Evolutionary conservation across 176 grass and related monocot genomes (phyloP).

Genomic region (Bonia amplexicaulis): DNA sequence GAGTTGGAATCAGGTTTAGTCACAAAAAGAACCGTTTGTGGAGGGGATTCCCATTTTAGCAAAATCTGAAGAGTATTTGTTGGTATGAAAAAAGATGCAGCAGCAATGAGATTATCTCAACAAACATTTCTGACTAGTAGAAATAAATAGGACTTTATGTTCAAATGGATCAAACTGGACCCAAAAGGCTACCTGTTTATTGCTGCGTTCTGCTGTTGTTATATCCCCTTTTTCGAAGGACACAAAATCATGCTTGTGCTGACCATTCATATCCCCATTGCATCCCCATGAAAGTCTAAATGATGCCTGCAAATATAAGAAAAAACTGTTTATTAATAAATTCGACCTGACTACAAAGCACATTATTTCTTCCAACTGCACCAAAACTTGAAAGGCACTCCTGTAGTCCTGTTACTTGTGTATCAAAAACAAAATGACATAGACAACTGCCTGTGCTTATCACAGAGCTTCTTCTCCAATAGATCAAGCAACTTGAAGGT

Average conservation of each 20-base stretch:
- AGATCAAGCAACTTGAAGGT: background rate
- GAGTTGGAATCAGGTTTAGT: conserved; percentile 93
- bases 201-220: conserved; percentile 92
- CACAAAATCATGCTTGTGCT: conserved; percentile 97
- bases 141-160: conserved; percentile 16
- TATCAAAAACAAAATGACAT: background rate
- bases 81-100: conserved; percentile 19
- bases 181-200: conserved; percentile 64
- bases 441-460: background rate
- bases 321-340: background rate
- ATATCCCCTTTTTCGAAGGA: conserved; percentile 98
- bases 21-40: conserved; percentile 83
- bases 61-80: conserved; percentile 74
- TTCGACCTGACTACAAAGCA: background rate
- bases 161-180: background rate
- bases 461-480: background rate
- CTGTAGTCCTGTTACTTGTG: background rate
- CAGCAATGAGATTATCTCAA: conserved; percentile 16
- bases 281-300: conserved; percentile 92
- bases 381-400: background rate
- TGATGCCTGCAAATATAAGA: conserved; percentile 28
- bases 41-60: conserved; percentile 91
- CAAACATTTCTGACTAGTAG: background rate
- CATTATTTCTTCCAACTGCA: background rate
- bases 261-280: conserved; percentile 87